Percentiles rank a stretch among this genome's conserved stretches.
phyloP scores from a whole-genome alignment of 2,329 filamentous ascomycete genomes.

The Lasiodiplodia gonubiensis region DNA sequence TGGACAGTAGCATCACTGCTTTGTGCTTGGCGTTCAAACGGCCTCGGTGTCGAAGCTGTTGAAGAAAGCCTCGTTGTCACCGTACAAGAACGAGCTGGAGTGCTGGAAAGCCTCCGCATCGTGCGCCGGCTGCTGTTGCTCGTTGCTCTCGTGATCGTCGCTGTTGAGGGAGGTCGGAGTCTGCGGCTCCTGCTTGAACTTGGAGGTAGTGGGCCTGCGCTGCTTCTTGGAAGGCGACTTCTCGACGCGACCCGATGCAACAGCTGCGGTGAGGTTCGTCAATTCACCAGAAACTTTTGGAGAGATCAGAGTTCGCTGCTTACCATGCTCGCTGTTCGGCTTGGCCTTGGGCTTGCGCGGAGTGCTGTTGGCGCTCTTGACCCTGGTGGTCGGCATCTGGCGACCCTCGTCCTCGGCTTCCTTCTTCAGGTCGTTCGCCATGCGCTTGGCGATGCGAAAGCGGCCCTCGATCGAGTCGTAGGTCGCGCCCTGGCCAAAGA shows the following conservation, averaged over 20 bases:
- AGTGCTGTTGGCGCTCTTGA: conserved; percentile 25
- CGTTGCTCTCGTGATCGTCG: background rate
- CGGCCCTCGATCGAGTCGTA: conserved; percentile 56
- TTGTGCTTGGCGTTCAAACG: background rate
- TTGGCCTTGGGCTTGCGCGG: conserved; percentile 33
- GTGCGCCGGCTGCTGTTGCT: background rate
- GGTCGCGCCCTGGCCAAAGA: conserved; percentile 54
- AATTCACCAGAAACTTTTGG: background rate
- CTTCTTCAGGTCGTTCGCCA: conserved; percentile 44
- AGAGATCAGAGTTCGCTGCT: background rate
- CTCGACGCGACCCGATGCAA: conserved; percentile 10
- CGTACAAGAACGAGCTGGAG: background rate
- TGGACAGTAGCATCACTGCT: background rate
- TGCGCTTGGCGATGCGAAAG: conserved; percentile 53
- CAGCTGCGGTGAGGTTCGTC: background rate
- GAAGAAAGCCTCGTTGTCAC: background rate
- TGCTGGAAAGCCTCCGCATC: background rate
- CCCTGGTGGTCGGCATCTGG: conserved; percentile 27
- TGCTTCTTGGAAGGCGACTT: conserved; percentile 22
- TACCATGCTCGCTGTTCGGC: background rate
- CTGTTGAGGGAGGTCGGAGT: conserved; percentile 2
- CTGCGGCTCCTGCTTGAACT: conserved; percentile 21
- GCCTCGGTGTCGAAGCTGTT: background rate
- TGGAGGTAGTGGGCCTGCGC: background rate
- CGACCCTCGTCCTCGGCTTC: conserved; percentile 33